Percentiles rank a stretch among this genome's conserved stretches.
phyloP scores from a whole-genome alignment of 1,139 yeast genomes.

The Blastobotrys serpentis region DNA sequence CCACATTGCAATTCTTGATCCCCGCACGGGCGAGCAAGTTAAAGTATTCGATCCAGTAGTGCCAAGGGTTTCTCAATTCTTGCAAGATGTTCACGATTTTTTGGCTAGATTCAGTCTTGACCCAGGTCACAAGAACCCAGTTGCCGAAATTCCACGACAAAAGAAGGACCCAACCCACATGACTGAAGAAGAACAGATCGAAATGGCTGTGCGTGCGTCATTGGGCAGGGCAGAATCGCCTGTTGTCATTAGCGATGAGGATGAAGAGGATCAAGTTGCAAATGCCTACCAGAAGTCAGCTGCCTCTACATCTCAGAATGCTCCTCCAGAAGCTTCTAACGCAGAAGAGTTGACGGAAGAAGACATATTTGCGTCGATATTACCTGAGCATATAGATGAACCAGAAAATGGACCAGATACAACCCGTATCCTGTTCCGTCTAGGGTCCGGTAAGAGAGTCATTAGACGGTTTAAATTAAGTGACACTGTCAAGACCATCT shows the following conservation, averaged over 20 bases:
- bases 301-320: conserved; percentile 6
- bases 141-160: conserved; percentile 36
- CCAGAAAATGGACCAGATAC: conserved; percentile 56
- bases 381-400: conserved; percentile 55
- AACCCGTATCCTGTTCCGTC: conserved; percentile 76
- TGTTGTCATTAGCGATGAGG: conserved; percentile 15
- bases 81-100: conserved; percentile 45
- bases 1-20: conserved; percentile 89
- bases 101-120: conserved; percentile 63
- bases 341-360: conserved; percentile 27
- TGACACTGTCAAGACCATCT: conserved; percentile 62
- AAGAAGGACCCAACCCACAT: conserved; percentile 40
- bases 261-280: conserved; percentile 14
- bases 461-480: conserved; percentile 65
- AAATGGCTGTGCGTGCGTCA: conserved; percentile 72
- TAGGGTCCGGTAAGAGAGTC: conserved; percentile 80
- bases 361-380: conserved; percentile 46
- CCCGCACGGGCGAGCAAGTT: conserved; percentile 90
- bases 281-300: conserved; percentile 9
- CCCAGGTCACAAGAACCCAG: conserved; percentile 67
- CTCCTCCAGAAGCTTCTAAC: conserved; percentile 16
- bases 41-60: conserved; percentile 65
- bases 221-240: conserved; percentile 36
- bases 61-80: conserved; percentile 59
- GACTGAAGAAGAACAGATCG: conserved; percentile 83